Evolutionary conservation across 768 basidiomycete species (phyloP), one percentile per base, ranked within the genome.

Genomic region (Galerina sulciceps): DNA sequence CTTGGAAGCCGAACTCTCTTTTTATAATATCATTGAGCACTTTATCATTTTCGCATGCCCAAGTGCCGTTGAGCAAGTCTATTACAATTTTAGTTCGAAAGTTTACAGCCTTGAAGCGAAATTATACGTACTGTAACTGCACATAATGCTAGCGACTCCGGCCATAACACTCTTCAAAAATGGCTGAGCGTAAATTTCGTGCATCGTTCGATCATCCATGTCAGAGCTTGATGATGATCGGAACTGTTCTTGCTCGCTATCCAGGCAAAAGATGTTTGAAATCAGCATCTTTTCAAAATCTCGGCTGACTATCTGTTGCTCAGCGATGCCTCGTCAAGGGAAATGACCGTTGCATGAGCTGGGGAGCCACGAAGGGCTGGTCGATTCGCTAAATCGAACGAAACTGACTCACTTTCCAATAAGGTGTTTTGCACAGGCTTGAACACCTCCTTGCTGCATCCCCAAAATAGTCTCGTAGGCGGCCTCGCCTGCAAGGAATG

Each of bases 381-480:
- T n/a, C n/a, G n/a, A n/a, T n/a, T n/a, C n/a, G 22, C 5, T 2
- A 40, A 38, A 13, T 14, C 38, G 14, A 9, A 36, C 17, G 26
- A 31, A 15, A 10, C 15, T 36, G 2, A 76, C 84, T 36, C 54
- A 89, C 88, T 91, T 91, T 73, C 87, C 85, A 61, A 93, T 81
- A 49, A 81, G 84, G 71, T 95, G 93, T 72, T 95, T 95, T 11
- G 91, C 92, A 59, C 89, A 92, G 0, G 93, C 92, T 68, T 93
- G 91, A 0, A 94, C 90, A 40, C 94, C 94, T 9, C 75, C 81
- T 22, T 76, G 65, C 68, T 97, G 94, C 75, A 96, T 73, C 6
- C 94, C 94, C 15, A 91, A 75, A 52, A 96, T 84, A 0, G 93
- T 96, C 72, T 94, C 90, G 55, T 86, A 89, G 4, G 87, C 83